Conservation (phyloP, 2,329 filamentous ascomycete species). For the Ophiognomonia clavigignenti-juglandacearum region DNA sequence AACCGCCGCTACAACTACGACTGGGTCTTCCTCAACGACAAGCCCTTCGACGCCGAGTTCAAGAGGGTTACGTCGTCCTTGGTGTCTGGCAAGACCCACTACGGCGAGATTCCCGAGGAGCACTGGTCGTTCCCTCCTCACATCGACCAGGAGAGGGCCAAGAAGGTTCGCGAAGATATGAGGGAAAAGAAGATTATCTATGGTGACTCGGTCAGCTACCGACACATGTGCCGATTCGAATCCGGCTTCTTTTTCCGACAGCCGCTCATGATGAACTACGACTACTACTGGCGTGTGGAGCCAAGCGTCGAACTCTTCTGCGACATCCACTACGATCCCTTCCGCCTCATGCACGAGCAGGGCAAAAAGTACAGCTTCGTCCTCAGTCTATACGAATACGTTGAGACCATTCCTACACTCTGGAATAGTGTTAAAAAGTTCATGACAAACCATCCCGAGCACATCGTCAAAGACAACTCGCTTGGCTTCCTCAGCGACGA, state of each 20-base stretch:
- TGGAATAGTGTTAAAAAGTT: constrained; percentile 97
- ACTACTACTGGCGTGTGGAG: constrained; percentile 99
- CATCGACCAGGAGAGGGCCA: constrained; percentile 93
- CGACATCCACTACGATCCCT: constrained; percentile 92
- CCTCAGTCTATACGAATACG: constrained; percentile 91
- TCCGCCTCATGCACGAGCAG: constrained; percentile 93
- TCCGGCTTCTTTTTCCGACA: constrained; percentile 99
- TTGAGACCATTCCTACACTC: constrained; percentile 90
- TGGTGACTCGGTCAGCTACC: constrained; percentile 92
- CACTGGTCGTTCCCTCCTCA: constrained; percentile 97
- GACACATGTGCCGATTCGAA: constrained; percentile 99
- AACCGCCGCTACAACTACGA: constrained; percentile 96
- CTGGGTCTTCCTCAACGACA: constrained; percentile 98
- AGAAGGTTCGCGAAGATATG: constrained; percentile 91
- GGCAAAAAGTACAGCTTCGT: constrained; percentile 99
- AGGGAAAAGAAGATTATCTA: constrained; percentile 93
- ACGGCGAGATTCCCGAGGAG: constrained; percentile 82
- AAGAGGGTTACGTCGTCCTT: constrained; percentile 85
- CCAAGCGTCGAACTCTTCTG: constrained; percentile 95
- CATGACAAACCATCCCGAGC: constrained; percentile 83
- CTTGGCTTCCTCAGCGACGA: constrained; percentile 92
- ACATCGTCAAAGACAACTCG: constrained; percentile 78
- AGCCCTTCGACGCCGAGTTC: constrained; percentile 88
- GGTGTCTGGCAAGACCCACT: constrained; percentile 88
- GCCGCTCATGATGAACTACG: constrained; percentile 87